phyloP scores from a whole-genome alignment of 106 monocot species.

The Dendrobium nobile region DNA sequence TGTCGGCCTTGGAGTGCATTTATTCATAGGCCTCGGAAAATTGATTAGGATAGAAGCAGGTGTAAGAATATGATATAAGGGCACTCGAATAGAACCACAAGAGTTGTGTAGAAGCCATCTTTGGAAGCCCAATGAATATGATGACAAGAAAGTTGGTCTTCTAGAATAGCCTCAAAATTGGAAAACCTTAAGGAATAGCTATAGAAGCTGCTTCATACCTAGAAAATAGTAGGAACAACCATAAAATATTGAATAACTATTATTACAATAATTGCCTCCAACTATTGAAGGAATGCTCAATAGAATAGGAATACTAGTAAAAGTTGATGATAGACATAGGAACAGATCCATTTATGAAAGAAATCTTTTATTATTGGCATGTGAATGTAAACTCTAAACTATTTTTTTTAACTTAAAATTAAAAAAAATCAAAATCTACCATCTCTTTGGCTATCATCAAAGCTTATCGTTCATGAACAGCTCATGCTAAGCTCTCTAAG shows the following conservation, averaged over 20 bases:
- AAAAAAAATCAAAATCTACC: not conserved
- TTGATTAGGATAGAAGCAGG: not conserved
- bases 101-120: not conserved
- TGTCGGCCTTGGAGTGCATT: not conserved
- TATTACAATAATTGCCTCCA: not conserved
- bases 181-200: not conserved
- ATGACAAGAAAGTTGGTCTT: not conserved
- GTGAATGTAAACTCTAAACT: not conserved
- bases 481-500: no score
- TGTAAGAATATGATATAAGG: not conserved
- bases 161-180: not conserved
- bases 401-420: not conserved
- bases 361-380: not conserved
- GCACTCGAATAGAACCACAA: not conserved
- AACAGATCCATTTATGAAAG: not conserved
- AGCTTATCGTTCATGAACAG: no score
- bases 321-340: not conserved
- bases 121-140: not conserved
- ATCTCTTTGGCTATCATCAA: not conserved
- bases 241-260: not conserved
- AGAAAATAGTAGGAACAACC: not conserved
- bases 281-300: not conserved
- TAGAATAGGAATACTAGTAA: not conserved
- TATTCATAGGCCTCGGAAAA: not conserved
- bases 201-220: not conserved